Percentiles rank a stretch among this genome's conserved stretches.
Evolutionary conservation across 495 filamentous ascomycete species (phyloP).

Genomic region (Penicillium odoratum): DNA sequence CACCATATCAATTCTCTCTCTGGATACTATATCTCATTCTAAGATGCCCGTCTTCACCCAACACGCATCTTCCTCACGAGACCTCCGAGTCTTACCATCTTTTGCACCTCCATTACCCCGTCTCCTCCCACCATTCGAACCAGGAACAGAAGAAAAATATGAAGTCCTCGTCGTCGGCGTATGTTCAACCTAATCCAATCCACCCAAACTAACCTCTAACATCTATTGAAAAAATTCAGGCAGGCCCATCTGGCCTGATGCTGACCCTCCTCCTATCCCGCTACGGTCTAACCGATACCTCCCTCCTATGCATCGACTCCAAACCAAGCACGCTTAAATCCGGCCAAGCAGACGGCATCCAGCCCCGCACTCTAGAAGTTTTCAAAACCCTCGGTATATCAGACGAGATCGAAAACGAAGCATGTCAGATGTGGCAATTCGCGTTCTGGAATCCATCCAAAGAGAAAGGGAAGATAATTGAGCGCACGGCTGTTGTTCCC

Average conservation of each 20-base stretch:
- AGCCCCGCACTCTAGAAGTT: conserved; percentile 63
- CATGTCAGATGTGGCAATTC: conserved; percentile 40
- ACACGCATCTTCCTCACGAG: conserved; percentile 36
- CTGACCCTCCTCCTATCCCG: conserved; percentile 48
- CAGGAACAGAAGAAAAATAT: conserved; percentile 30
- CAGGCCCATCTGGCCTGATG: conserved; percentile 52
- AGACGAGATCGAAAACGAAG: conserved; percentile 40
- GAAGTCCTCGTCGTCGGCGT: conserved; percentile 44
- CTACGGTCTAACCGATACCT: conserved; percentile 45
- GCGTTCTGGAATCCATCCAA: conserved; percentile 51
- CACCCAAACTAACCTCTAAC: background rate
- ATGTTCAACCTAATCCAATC: background rate
- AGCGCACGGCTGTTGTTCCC: conserved; percentile 47
- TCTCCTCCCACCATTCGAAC: conserved; percentile 22
- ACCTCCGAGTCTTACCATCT: conserved; percentile 42
- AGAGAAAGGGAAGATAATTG: conserved; percentile 50
- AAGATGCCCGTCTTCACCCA: conserved; percentile 50
- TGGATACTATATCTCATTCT: background rate
- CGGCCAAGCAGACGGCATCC: conserved; percentile 67
- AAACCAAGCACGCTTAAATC: conserved; percentile 43
- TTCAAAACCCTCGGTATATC: conserved; percentile 45
- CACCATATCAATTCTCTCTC: background rate
- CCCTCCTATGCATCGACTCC: conserved; percentile 48
- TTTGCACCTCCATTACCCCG: conserved; percentile 43
- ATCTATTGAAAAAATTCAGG: background rate